Evolutionary conservation across 2,329 filamentous ascomycete genomes (phyloP), one percentile per base, ranked within the genome.

Genomic region (Epichloe brachyelytri): DNA sequence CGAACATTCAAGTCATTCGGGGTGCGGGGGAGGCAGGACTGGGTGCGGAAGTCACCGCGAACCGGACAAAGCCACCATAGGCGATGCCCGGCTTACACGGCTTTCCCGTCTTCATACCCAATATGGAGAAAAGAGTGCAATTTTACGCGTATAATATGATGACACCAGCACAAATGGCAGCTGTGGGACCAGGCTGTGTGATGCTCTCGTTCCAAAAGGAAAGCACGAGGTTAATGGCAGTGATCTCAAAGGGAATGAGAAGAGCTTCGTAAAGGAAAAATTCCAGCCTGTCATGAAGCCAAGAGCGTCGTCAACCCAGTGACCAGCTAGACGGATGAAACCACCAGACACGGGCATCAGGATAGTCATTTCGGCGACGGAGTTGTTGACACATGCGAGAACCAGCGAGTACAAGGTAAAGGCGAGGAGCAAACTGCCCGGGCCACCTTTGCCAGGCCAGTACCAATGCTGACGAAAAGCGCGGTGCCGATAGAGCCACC

Each of bases 131-230:
- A 43, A 53, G 55, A 43, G 20, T 50, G 26, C 48, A 52, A 47
- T 36, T 62, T 63, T 73, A 82, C 76, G 68, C 78, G 60, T 80
- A 80, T 40, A 75, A 66, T 12, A 78, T 62, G 39, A 82, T 76
- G 20, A 76, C 69, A 36, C 73, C 76, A 36, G 73, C 69, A 54
- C 80, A 82, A 43, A 84, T 75, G 71, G 71, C 58, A 64, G 85
- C 80, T 19, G 80, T 84, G 63, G 86, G 86, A 43, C 79, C 78
- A 10, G 83, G 83, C 54, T 82, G 75, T 54, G 85, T 63, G 51
- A 61, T 69, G 62, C 73, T 58, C 2, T 54, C 51, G 47, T 61
- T 63, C 67, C 67, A 69, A 50, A 61, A 69, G 30, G 65, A 66
- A 19, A 76, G 67, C 38, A 75, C 68, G 15, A 71, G 58, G 50